phyloP scores from a whole-genome alignment of 2,329 filamentous ascomycete species.

The Clarireedia sp. region DNA sequence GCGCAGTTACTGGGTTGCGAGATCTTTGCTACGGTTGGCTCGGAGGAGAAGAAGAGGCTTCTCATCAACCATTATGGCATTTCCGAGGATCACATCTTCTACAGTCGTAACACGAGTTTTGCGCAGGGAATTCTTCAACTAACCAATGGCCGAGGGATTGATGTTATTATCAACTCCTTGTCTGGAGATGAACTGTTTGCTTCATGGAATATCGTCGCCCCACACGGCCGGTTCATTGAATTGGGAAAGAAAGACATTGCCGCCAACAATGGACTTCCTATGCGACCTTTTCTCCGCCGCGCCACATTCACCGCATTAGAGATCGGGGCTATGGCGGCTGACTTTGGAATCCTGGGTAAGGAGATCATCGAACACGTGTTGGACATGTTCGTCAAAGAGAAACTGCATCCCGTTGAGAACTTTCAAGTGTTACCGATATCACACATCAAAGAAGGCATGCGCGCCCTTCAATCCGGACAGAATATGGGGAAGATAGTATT shows the following conservation, averaged over 20 bases:
- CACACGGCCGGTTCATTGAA: neutral
- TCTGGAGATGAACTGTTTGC: neutral
- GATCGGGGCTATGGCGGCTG: slow-evolving; percentile 17
- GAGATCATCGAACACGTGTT: neutral
- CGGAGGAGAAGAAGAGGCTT: slow-evolving; percentile 20
- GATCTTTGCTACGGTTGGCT: slow-evolving; percentile 28
- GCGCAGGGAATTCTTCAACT: neutral
- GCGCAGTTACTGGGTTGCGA: slow-evolving; percentile 19
- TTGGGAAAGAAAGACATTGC: neutral
- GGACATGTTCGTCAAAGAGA: neutral
- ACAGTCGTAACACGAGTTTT: neutral
- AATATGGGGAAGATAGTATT: neutral
- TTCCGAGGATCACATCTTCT: neutral
- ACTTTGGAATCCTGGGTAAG: neutral
- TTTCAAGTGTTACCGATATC: neutral
- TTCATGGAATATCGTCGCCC: neutral
- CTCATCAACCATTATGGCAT: slow-evolving; percentile 15
- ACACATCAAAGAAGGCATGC: neutral
- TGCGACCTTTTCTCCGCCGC: neutral
- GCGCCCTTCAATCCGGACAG: neutral
- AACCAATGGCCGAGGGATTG: neutral
- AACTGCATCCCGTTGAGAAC: neutral
- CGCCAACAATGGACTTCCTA: neutral
- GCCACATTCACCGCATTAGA: neutral
- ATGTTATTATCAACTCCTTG: neutral